Evolutionary conservation across 352 stramenopile species (phyloP).

Genomic region (Phytophthora aleatoria): DNA sequence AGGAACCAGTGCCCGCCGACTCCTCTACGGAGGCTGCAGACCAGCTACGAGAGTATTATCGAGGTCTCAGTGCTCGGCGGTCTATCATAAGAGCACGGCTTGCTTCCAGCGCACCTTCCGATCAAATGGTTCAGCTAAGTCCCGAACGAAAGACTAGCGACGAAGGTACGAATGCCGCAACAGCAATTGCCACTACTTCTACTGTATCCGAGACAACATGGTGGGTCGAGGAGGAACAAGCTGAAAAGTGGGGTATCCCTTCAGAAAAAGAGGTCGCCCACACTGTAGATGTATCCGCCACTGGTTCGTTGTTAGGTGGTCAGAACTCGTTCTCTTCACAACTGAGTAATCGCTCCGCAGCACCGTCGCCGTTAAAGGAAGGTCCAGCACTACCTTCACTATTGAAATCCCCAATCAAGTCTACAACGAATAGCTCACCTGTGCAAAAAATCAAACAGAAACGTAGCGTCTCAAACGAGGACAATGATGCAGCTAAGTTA

Average conservation of each 20-base stretch:
- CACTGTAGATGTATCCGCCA: neutral
- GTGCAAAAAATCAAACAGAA: neutral
- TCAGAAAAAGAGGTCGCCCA: constrained; percentile 2
- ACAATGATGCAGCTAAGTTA: neutral
- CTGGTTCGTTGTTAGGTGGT: neutral
- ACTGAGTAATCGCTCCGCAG: neutral
- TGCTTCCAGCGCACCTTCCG: constrained; percentile 14
- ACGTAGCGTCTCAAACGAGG: constrained; percentile 3
- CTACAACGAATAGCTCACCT: neutral
- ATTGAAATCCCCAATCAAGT: constrained; percentile 9
- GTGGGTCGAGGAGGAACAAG: constrained; percentile 16
- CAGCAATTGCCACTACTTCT: neutral
- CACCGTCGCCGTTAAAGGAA: constrained; percentile 16
- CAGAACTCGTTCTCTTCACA: constrained; percentile 13
- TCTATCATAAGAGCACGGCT: constrained; percentile 27
- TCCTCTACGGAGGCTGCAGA: constrained; percentile 14
- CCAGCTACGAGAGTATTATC: constrained; percentile 33
- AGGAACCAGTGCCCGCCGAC: neutral
- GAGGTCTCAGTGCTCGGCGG: constrained; percentile 22
- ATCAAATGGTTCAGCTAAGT: constrained; percentile 24
- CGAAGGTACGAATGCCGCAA: neutral
- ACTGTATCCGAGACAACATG: constrained; percentile 13
- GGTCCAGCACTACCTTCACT: constrained; percentile 17
- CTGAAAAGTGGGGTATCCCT: neutral
- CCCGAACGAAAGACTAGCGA: constrained; percentile 22